Evolutionary conservation across 1,139 yeast species (phyloP), one percentile per base, ranked within the genome.

Genomic region (Taiozyma sp.): DNA sequence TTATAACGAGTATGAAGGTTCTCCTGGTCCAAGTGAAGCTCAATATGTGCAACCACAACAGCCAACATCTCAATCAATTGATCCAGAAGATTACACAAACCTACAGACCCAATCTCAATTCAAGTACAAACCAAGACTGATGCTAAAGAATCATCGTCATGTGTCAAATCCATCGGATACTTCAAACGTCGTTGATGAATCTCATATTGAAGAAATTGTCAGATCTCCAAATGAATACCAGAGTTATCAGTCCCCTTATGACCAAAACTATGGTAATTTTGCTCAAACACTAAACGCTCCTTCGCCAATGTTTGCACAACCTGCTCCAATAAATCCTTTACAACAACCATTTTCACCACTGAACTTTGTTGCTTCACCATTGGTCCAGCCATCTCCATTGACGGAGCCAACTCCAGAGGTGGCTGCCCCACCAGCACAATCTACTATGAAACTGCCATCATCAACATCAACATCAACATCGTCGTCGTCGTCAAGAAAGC

Each of bases 101-200:
- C 9, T 40, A 24, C 27, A 24, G 12, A 2, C 12, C 6, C 45
- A 42, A 36, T 28, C 32, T 14, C 32, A 38, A 38, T 27, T 43
- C 43, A 47, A 10, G 13, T 44, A 27, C 40, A 58, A 53, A 47
- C 62, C 61, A 43, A 52, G 62, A 34, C 46, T 61, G 28, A 58
- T 60, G 62, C 50, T 61, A 40, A 87, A 66, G 83, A 58, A 57
- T 30, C 46, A 50, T 22, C 62, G 61, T 41, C 57, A 57, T 47
- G 49, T 44, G 4, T 54, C 61, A 16, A 40, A 40, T 14, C 41
- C 50, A 5, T 27, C 51, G 8, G 48, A 43, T 23, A 32, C 56
- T 13, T 43, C 57, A 19, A 27, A 19, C 19, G 48, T 44, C 7
- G 19, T 44, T 40, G 55, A 49, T n/a, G 54, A 55, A 2, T 51